phyloP scores from a whole-genome alignment of 306 rosid species.

The Quercus robur region DNA sequence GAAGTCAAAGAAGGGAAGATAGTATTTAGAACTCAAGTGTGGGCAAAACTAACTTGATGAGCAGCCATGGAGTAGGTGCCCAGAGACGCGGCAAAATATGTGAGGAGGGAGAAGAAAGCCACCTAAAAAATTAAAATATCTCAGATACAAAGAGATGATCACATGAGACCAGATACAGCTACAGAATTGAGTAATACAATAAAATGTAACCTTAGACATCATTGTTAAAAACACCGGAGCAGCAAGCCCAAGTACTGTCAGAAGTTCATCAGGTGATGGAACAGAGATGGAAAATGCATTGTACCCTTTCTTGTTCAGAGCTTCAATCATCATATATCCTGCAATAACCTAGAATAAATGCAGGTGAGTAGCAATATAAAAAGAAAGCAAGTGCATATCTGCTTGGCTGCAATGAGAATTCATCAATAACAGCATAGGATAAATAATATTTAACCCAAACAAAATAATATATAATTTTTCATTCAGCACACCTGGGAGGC shows the following conservation, averaged over 20 bases:
- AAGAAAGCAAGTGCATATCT: constrained; percentile 1
- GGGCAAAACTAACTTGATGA: constrained; percentile 67
- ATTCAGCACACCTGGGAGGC: constrained; percentile 54
- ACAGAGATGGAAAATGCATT: constrained; percentile 57
- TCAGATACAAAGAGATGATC: background rate
- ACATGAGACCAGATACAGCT: constrained; percentile 2
- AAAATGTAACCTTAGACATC: constrained; percentile 72
- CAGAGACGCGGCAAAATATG: constrained; percentile 80
- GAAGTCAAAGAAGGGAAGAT: constrained; percentile 19
- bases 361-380: constrained; percentile 7
- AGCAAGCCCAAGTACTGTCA: constrained; percentile 56
- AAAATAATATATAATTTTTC: constrained; percentile 22
- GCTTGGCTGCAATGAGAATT: constrained; percentile 15
- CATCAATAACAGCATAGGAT: background rate
- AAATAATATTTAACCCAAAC: background rate
- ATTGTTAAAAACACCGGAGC: constrained; percentile 75
- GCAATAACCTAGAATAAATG: constrained; percentile 63
- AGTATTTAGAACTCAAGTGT: constrained; percentile 2
- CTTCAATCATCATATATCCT: constrained; percentile 77
- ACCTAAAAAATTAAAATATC: constrained; percentile 45
- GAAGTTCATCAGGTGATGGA: constrained; percentile 67
- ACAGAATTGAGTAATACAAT: constrained; percentile 8
- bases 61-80: constrained; percentile 91
- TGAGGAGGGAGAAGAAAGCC: constrained; percentile 74
- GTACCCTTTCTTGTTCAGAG: constrained; percentile 73